These are phyloP conservation scores for Geranium rotundifolium DNA, from an alignment of 345 rosid genomes.

Conservation along the genomic window DNA sequence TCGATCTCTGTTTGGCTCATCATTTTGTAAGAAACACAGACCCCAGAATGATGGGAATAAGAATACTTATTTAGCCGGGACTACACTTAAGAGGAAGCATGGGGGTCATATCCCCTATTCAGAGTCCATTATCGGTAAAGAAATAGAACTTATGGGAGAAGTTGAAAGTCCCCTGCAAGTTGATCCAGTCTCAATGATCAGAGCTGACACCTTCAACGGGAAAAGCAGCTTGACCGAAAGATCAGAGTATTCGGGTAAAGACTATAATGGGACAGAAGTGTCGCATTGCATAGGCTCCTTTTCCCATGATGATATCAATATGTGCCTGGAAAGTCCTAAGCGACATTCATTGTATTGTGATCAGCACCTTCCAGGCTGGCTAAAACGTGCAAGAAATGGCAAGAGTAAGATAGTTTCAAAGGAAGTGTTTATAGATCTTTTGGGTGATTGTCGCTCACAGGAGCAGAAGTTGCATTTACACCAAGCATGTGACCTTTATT, in stretches of 20 bases:
- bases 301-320: conserved; percentile 28
- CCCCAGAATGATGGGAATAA: conserved; percentile 35
- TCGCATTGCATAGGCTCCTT: conserved; percentile 53
- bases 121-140: conserved; percentile 35
- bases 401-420: conserved; percentile 91
- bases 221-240: conserved; percentile 30
- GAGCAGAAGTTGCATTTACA: conserved; percentile 65
- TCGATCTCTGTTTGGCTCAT: conserved; percentile 67
- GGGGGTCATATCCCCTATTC: conserved; percentile 27
- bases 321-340: conserved; percentile 59
- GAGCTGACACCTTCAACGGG: conserved; percentile 23
- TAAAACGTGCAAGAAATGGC: conserved; percentile 97
- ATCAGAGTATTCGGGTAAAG: conserved; percentile 33
- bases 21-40: conserved; percentile 85
- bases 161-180: conserved; percentile 31
- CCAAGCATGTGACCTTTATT: conserved; percentile 91
- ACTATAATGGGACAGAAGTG: conserved; percentile 21
- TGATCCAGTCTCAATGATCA: conserved; percentile 30
- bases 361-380: conserved; percentile 96
- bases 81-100: conserved; percentile 43
- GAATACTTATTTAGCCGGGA: conserved; percentile 18
- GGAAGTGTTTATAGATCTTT: conserved; percentile 74
- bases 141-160: conserved; percentile 36
- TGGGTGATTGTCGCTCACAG: conserved; percentile 46
- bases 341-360: conserved; percentile 78